Evolutionary conservation across 1,284 basidiomycete species (phyloP).

Genomic region (Apiotrichum akiyoshidainum): DNA sequence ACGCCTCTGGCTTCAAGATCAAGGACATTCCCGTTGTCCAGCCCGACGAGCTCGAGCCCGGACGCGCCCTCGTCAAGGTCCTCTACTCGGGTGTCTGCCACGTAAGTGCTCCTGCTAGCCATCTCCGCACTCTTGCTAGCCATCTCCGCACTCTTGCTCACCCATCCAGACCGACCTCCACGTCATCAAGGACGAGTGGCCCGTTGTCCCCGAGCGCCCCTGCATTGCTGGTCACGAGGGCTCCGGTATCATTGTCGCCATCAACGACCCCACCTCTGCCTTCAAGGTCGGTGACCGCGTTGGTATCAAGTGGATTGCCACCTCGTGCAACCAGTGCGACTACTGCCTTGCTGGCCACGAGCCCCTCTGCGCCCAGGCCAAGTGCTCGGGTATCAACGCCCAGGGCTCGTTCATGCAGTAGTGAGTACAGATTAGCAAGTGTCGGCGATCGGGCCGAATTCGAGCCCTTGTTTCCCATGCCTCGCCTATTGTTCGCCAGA

Average conservation of each 20-base stretch:
- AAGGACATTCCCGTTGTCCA: constrained; percentile 24
- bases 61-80: constrained; percentile 36
- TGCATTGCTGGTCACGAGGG: constrained; percentile 67
- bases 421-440: constrained; percentile 8
- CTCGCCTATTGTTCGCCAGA: too few relatives aligned
- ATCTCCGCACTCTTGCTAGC: too few relatives aligned
- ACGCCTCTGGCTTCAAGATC: constrained; percentile 22
- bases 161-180: constrained; percentile 72
- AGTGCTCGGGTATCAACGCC: constrained; percentile 66
- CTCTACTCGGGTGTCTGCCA: constrained; percentile 58
- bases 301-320: constrained; percentile 78
- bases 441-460: background rate
- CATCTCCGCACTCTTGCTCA: too few relatives aligned
- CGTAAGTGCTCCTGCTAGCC: constrained; percentile 5
- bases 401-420: constrained; percentile 33
- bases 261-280: constrained; percentile 64
- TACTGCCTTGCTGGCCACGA: constrained; percentile 70
- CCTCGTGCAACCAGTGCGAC: constrained; percentile 69
- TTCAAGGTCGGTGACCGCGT: constrained; percentile 52
- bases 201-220: constrained; percentile 62
- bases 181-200: constrained; percentile 67
- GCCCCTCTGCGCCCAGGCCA: constrained; percentile 58
- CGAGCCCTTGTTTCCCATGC: background rate
- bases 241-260: constrained; percentile 64
- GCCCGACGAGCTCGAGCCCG: constrained; percentile 25